Conservation (phyloP, 208 protist genomes). For the Phytomonas sp. region DNA sequence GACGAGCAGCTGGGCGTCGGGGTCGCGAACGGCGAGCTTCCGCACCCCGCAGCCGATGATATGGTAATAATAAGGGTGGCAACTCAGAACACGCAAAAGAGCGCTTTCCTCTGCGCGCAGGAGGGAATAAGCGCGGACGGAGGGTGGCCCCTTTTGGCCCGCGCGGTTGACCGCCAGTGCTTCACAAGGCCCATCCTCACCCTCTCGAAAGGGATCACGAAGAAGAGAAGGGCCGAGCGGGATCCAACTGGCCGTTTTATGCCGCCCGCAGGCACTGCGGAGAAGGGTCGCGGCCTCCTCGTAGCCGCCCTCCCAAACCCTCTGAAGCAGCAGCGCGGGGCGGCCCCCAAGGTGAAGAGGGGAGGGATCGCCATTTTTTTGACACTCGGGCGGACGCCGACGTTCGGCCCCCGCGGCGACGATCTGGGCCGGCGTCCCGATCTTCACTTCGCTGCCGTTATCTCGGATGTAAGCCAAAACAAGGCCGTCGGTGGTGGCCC, state of each 20-base stretch:
- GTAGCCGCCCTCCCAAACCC: no score
- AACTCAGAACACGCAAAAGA: constrained; percentile 50
- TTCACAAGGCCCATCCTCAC: no score
- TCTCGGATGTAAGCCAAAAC: not conserved
- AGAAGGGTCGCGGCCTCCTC: constrained; percentile 13
- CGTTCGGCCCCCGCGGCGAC: not conserved
- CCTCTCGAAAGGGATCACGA: not conserved
- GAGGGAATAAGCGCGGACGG: constrained; percentile 23
- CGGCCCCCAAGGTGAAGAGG: no score
- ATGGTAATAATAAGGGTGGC: constrained; percentile 31
- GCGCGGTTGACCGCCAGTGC: not conserved
- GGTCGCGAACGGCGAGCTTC: constrained; percentile 28
- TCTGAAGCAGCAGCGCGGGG: no score
- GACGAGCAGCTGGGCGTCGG: constrained; percentile 25
- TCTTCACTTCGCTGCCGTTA: constrained; percentile 12
- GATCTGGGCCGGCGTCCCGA: constrained; percentile 20
- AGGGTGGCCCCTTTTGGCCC: not conserved
- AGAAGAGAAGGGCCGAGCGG: not conserved
- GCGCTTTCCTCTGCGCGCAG: constrained; percentile 53
- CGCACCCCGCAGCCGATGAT: constrained; percentile 46
- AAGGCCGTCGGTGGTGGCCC: not conserved
- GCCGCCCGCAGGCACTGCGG: constrained; percentile 16
- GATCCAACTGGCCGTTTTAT: not conserved
- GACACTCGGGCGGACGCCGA: no score
- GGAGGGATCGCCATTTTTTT: no score